Evolutionary conservation across 116 monocot genomes (phyloP).

Genomic region (Posidonia oceanica): DNA sequence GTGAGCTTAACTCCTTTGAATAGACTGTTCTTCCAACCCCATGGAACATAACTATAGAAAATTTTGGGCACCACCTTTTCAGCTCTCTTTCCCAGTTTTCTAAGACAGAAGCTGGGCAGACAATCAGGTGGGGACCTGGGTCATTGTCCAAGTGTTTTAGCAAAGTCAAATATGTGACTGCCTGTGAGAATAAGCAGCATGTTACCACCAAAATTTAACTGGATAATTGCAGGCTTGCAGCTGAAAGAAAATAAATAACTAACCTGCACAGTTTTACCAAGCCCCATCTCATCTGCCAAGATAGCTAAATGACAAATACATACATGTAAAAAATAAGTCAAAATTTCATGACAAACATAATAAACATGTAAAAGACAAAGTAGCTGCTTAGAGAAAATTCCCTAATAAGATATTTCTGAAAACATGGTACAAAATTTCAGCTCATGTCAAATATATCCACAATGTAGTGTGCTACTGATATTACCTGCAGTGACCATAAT

Average conservation of each 20-base stretch:
- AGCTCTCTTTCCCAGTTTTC: constrained; percentile 99
- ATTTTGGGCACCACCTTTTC: constrained; percentile 84
- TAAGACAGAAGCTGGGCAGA: constrained; percentile 92
- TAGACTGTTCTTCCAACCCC: constrained; percentile 70
- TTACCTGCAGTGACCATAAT: background rate
- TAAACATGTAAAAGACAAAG: background rate
- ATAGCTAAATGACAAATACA: constrained; percentile 52
- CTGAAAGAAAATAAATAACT: background rate
- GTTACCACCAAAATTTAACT: background rate
- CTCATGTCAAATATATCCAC: background rate
- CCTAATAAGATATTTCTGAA: background rate
- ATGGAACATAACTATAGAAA: constrained; percentile 90
- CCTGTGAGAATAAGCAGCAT: constrained; percentile 30
- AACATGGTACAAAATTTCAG: background rate
- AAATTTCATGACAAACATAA: background rate
- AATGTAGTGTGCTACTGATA: background rate
- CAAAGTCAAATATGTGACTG: constrained; percentile 78
- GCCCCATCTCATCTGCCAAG: constrained; percentile 99
- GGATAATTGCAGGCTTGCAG: background rate
- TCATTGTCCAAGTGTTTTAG: constrained; percentile 76
- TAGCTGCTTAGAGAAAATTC: background rate
- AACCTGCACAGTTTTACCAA: constrained; percentile 98
- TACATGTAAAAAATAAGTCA: background rate
- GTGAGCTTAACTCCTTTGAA: constrained; percentile 73
- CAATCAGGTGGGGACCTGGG: constrained; percentile 95